A percentile compares a stretch with the other conserved stretches of the same genome.
These are phyloP conservation scores for Pontederia paniculata DNA, from an alignment of 176 grass and related monocot species.

Conservation along the genomic window DNA sequence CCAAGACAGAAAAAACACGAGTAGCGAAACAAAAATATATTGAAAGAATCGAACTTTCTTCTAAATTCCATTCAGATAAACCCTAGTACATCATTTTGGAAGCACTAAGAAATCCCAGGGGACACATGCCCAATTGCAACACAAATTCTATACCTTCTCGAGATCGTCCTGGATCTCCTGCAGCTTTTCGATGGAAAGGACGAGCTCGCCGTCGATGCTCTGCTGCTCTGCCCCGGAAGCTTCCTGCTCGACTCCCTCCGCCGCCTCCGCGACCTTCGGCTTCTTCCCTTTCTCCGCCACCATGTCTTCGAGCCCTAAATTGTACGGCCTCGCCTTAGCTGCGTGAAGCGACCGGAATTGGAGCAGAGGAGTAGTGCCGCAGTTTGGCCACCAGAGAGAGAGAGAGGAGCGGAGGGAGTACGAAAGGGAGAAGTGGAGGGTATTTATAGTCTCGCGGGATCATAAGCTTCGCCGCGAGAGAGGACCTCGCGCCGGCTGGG, in stretches of 20 bases:
- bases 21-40: too few species aligned
- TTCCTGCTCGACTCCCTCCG: not conserved
- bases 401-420: not conserved
- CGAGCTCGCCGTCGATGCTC: conserved; percentile 22
- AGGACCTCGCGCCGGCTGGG: not conserved
- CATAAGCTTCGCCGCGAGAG: not conserved
- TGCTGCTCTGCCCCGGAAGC: not conserved
- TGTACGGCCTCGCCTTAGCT: not conserved
- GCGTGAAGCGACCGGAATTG: not conserved
- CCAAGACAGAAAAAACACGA: too few species aligned
- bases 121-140: not conserved
- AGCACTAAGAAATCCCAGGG: not conserved
- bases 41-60: too few species aligned
- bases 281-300: conserved; percentile 25
- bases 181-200: conserved; percentile 23
- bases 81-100: too few species aligned
- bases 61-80: too few species aligned
- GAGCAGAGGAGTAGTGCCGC: not conserved
- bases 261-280: conserved; percentile 20
- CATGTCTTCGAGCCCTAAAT: not conserved
- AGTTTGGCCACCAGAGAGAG: not conserved
- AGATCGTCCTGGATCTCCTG: conserved; percentile 30
- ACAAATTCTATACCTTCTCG: conserved; percentile 12
- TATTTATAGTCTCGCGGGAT: not conserved
- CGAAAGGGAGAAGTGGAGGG: not conserved